Evolutionary conservation across 345 rosid species (phyloP).

Genomic region (Eucalyptus melliodora): DNA sequence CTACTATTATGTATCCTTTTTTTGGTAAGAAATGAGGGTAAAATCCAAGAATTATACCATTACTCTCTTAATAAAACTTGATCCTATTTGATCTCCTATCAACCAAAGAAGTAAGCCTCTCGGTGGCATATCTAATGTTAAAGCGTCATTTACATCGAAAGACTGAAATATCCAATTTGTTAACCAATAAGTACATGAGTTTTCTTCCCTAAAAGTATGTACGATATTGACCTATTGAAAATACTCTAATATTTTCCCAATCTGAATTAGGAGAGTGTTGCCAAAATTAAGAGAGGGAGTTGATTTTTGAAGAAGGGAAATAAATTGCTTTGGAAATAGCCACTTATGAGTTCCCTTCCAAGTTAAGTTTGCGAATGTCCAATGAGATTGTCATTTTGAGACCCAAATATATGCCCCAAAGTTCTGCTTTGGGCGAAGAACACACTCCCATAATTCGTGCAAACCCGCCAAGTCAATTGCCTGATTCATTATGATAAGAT

Average conservation of each 20-base stretch:
- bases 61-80: background rate
- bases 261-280: background rate
- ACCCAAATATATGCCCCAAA: background rate
- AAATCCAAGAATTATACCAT: background rate
- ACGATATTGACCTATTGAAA: too few relatives aligned
- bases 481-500: background rate
- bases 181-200: fast-evolving
- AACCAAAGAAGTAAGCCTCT: background rate
- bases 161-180: too few relatives aligned
- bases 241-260: background rate
- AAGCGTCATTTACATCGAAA: background rate
- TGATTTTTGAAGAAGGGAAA: too few relatives aligned
- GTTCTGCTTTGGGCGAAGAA: background rate
- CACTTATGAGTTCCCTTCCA: too few relatives aligned
- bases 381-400: background rate
- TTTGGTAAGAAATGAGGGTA: background rate
- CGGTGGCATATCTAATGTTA: background rate
- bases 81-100: background rate
- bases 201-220: too few relatives aligned
- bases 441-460: background rate
- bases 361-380: background rate
- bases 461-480: background rate
- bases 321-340: too few relatives aligned
- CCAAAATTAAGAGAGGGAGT: too few relatives aligned
- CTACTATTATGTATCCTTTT: background rate